Evolutionary conservation across 2,329 filamentous ascomycete species (phyloP).

Genomic region (Diaporthe citri): DNA sequence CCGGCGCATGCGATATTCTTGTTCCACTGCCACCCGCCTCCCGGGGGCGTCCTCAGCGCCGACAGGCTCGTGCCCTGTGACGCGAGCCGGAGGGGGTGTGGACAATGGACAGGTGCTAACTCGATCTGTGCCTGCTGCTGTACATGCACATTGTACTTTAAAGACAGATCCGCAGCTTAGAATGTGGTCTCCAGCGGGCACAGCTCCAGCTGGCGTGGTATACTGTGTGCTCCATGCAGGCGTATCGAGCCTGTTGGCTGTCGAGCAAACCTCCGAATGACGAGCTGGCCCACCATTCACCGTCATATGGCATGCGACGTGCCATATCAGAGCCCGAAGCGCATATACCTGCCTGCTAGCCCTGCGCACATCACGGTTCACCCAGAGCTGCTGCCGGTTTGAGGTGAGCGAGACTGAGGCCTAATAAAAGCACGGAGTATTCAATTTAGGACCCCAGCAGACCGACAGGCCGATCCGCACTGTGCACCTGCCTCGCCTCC

Average conservation of each 20-base stretch:
- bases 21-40: conserved; percentile 6
- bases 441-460: conserved; percentile 16
- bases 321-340: background rate
- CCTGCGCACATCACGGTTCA: background rate
- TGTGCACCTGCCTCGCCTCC: conserved; percentile 8
- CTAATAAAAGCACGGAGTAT: conserved; percentile 30
- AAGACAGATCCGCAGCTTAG: background rate
- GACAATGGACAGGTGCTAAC: background rate
- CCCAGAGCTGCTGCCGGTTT: background rate
- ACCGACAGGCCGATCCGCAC: conserved; percentile 8
- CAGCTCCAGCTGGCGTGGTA: background rate
- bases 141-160: background rate
- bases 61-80: conserved; percentile 22
- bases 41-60: background rate
- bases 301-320: background rate
- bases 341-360: background rate
- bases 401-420: conserved; percentile 18
- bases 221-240: conserved; percentile 12
- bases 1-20: conserved; percentile 23
- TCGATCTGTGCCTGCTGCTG: background rate
- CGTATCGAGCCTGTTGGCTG: background rate
- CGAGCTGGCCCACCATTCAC: conserved; percentile 1
- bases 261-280: conserved; percentile 16
- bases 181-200: background rate
- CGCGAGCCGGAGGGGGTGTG: conserved; percentile 23